Percentiles rank a stretch among this genome's conserved stretches.
phyloP scores from a whole-genome alignment of 1,284 basidiomycete species.

The Irpex sp. region DNA sequence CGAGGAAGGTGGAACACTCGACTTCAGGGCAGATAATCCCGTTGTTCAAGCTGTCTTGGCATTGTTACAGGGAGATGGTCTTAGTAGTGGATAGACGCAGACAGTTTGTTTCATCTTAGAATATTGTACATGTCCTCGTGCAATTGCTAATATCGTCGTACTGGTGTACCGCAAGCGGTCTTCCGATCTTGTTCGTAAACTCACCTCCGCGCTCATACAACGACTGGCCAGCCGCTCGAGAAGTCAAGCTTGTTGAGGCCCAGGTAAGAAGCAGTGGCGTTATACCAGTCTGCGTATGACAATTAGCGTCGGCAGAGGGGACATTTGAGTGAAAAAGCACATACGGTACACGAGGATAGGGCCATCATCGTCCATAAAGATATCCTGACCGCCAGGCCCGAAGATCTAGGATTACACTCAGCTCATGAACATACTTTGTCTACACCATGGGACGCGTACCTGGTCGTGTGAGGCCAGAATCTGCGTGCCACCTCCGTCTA shows the following conservation, averaged over 20 bases:
- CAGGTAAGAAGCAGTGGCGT: not conserved
- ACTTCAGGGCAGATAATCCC: constrained; percentile 47
- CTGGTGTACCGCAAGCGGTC: too few species aligned
- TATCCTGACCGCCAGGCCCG: not conserved
- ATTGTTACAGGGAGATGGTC: constrained; percentile 60
- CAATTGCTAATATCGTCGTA: too few species aligned
- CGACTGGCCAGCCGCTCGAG: not conserved
- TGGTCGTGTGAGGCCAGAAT: not conserved
- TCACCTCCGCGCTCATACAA: not conserved
- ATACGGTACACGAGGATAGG: not conserved
- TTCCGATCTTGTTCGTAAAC: too few species aligned
- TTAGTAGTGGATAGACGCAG: constrained; percentile 18
- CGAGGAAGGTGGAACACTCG: constrained; percentile 48
- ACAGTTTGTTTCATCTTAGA: not conserved
- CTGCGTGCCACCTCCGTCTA: not conserved
- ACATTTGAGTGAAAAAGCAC: not conserved
- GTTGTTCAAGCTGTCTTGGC: constrained; percentile 70
- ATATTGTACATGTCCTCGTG: not conserved
- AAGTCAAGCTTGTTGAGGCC: not conserved
- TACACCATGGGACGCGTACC: not conserved
- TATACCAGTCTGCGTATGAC: not conserved
- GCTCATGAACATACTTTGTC: not conserved
- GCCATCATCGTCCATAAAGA: not conserved
- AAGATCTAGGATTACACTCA: not conserved
- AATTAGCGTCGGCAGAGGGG: too few species aligned